Evolutionary conservation across 345 rosid species (phyloP).

Genomic region (Eucalyptus sp.): DNA sequence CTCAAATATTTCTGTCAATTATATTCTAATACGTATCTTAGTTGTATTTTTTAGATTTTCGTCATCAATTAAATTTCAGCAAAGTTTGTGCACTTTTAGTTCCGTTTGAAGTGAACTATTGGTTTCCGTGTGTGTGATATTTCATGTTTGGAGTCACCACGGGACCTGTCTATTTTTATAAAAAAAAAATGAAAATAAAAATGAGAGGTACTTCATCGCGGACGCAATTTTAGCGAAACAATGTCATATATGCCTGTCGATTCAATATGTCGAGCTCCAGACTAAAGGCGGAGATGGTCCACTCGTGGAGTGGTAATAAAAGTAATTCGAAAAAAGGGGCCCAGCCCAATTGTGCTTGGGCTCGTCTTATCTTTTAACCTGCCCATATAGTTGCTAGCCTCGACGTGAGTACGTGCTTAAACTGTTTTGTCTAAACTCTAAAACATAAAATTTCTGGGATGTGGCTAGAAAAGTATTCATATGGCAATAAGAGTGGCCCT

Average conservation of each 20-base stretch:
- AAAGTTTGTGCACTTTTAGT: neutral
- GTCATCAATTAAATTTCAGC: neutral
- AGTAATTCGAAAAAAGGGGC: neutral
- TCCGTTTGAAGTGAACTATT: neutral
- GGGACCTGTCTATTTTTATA: neutral
- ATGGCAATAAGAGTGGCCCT: too few species aligned
- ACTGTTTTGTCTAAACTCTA: too few species aligned
- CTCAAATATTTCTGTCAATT: neutral
- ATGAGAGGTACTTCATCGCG: neutral
- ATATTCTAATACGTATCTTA: neutral
- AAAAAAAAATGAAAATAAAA: neutral
- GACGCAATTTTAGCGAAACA: neutral
- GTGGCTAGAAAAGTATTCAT: too few species aligned
- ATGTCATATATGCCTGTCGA: neutral
- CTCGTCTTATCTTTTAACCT: neutral
- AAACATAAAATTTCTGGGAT: too few species aligned
- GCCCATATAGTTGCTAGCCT: neutral
- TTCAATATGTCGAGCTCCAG: neutral
- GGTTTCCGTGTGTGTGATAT: neutral
- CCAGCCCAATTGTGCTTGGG: neutral
- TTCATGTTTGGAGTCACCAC: neutral
- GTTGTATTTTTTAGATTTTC: neutral
- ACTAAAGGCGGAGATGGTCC: neutral
- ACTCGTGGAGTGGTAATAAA: neutral
- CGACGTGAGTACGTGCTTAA: too few species aligned